These are phyloP conservation scores for Zychaea mexicana DNA, from an alignment of 371 early-diverging fungal genomes.

Conservation along the genomic window DNA sequence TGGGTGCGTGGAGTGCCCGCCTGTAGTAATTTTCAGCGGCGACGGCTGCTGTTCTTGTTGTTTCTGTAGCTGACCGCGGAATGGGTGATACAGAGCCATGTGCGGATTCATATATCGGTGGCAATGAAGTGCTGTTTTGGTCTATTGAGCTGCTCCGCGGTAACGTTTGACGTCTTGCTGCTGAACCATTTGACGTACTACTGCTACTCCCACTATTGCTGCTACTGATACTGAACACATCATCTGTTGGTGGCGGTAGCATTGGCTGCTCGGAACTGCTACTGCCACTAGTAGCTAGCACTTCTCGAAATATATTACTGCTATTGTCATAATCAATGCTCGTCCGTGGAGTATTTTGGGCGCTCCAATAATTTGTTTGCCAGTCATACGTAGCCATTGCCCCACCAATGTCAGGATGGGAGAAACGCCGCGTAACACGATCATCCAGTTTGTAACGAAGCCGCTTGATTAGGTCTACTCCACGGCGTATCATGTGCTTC, in stretches of 20 bases:
- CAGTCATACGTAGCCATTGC: constrained; percentile 20
- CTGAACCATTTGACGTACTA: not conserved
- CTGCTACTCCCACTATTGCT: constrained; percentile 3
- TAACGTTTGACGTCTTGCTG: constrained; percentile 9
- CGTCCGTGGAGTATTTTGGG: constrained; percentile 15
- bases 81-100: constrained; percentile 6
- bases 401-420: constrained; percentile 41
- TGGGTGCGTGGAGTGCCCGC: constrained; percentile 60
- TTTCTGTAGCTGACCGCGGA: not conserved
- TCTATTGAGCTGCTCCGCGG: constrained; percentile 4
- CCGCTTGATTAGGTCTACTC: constrained; percentile 60
- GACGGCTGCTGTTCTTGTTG: not conserved
- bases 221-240: not conserved
- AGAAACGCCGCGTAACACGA: constrained; percentile 35
- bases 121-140: not conserved
- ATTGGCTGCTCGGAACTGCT: not conserved
- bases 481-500: constrained; percentile 44
- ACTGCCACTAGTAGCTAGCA: not conserved
- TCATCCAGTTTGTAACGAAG: constrained; percentile 52
- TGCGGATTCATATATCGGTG: constrained; percentile 24
- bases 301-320: not conserved
- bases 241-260: not conserved
- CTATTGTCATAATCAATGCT: constrained; percentile 15
- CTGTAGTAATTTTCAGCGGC: constrained; percentile 24
- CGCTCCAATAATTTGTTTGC: constrained; percentile 21